These are phyloP conservation scores for Nakaseomyces sp. DNA, from an alignment of 1,139 yeast species.

Conservation along the genomic window DNA sequence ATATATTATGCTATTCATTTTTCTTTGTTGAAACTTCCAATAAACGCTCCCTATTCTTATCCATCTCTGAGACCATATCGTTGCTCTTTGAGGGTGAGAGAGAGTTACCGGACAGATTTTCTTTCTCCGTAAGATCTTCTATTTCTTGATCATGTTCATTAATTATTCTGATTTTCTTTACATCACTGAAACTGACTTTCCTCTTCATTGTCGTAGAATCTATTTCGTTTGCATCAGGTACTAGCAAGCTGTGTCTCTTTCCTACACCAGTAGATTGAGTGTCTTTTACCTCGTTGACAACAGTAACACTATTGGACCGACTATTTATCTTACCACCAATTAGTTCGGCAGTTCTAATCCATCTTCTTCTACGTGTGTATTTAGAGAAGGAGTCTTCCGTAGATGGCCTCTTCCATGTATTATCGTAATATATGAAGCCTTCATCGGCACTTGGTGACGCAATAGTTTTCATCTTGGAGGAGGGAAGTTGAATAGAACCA, in stretches of 20 bases:
- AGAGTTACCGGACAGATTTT: not conserved
- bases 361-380: slow-evolving; percentile 87
- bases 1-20: not conserved
- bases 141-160: slow-evolving; percentile 5
- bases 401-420: slow-evolving; percentile 87
- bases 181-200: slow-evolving; percentile 27
- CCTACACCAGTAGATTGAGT: slow-evolving; percentile 2
- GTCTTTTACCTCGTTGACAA: slow-evolving; percentile 2
- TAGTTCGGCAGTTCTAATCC: slow-evolving; percentile 92
- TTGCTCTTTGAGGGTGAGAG: not conserved
- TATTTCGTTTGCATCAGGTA: slow-evolving; percentile 6
- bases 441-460: slow-evolving; percentile 75
- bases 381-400: slow-evolving; percentile 83
- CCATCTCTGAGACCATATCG: not conserved
- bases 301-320: slow-evolving; percentile 2
- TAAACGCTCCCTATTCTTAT: not conserved
- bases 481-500: slow-evolving; percentile 67
- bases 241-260: slow-evolving; percentile 3
- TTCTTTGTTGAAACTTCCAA: not conserved
- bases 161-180: slow-evolving; percentile 22
- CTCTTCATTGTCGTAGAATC: slow-evolving; percentile 12
- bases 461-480: slow-evolving; percentile 57
- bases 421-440: slow-evolving; percentile 82
- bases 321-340: slow-evolving; percentile 28
- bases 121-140: slow-evolving; percentile 4